Conservation (phyloP, 129 eudicot genomes). For the Oenanthe sinensis region DNA sequence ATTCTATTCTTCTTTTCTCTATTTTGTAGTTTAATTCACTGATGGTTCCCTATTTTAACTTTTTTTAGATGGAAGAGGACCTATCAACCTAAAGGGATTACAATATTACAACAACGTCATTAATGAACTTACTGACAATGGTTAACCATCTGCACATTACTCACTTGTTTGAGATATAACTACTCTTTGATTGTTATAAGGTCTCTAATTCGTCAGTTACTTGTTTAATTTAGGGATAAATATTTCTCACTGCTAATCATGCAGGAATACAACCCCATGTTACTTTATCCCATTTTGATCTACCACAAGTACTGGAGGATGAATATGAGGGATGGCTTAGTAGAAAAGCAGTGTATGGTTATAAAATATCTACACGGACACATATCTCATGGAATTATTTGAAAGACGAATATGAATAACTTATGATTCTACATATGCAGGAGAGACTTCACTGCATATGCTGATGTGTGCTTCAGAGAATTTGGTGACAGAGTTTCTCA, state of each 20-base stretch:
- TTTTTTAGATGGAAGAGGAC: slow-evolving; percentile 64
- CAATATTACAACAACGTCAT: slow-evolving; percentile 59
- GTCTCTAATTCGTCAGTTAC: background rate
- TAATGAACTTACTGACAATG: slow-evolving; percentile 51
- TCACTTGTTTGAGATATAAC: slow-evolving; percentile 3
- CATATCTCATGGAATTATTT: background rate
- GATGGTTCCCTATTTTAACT: background rate
- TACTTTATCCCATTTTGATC: slow-evolving; percentile 48
- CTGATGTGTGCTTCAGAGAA: slow-evolving; percentile 42
- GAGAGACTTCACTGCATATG: slow-evolving; percentile 30
- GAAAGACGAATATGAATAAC: background rate
- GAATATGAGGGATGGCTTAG: slow-evolving; percentile 80
- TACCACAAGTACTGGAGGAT: slow-evolving; percentile 74
- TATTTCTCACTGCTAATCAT: background rate
- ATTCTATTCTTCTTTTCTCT: background rate
- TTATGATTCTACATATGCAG: slow-evolving; percentile 11
- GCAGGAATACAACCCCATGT: slow-evolving; percentile 80
- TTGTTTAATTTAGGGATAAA: background rate
- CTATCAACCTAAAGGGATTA: slow-evolving; percentile 49
- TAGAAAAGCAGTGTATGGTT: slow-evolving; percentile 41
- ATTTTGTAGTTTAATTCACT: background rate
- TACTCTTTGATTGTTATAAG: background rate
- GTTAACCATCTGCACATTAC: slow-evolving; percentile 23
- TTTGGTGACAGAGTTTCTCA: slow-evolving; percentile 38
- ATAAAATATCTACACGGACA: background rate